These are phyloP conservation scores for Trichophyton equinum DNA, from an alignment of 2,329 filamentous ascomycete genomes.

Conservation along the genomic window DNA sequence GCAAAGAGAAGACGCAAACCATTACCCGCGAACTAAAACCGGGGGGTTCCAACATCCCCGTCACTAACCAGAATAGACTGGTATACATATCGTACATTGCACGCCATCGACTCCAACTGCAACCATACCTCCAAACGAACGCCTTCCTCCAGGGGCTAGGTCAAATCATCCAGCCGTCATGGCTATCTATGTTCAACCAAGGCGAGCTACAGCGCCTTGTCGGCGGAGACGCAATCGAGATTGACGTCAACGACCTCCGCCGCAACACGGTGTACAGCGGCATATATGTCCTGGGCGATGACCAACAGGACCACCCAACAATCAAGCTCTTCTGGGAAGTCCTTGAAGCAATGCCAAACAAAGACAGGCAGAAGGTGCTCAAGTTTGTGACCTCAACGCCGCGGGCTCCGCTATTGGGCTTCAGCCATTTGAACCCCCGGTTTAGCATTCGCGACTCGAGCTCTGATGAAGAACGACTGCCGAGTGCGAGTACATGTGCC, in stretches of 20 bases:
- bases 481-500: slow-evolving; percentile 91
- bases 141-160: slow-evolving; percentile 80
- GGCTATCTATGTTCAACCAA: slow-evolving; percentile 99
- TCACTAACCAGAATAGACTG: slow-evolving; percentile 84
- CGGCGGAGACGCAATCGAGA: slow-evolving; percentile 71
- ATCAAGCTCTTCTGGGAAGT: slow-evolving; percentile 85
- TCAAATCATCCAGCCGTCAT: slow-evolving; percentile 77
- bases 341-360: slow-evolving; percentile 61
- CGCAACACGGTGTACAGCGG: slow-evolving; percentile 78
- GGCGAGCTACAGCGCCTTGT: slow-evolving; percentile 86
- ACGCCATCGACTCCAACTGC: slow-evolving; percentile 69
- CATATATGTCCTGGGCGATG: slow-evolving; percentile 79
- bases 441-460: slow-evolving; percentile 86
- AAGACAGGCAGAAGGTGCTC: slow-evolving; percentile 69
- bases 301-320: slow-evolving; percentile 72
- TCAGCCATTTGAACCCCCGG: slow-evolving; percentile 66
- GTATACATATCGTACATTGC: slow-evolving; percentile 92
- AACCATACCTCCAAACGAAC: slow-evolving; percentile 67
- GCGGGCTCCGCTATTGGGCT: slow-evolving; percentile 76
- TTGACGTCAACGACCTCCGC: slow-evolving; percentile 76
- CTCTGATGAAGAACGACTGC: slow-evolving; percentile 61
- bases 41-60: slow-evolving; percentile 60
- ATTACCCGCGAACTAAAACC: slow-evolving; percentile 61
- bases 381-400: slow-evolving; percentile 95
- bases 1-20: slow-evolving; percentile 22